Percentiles rank a stretch among this genome's conserved stretches.
Evolutionary conservation across 1,284 basidiomycete genomes (phyloP).

Genomic region (Calocybe gambosa): DNA sequence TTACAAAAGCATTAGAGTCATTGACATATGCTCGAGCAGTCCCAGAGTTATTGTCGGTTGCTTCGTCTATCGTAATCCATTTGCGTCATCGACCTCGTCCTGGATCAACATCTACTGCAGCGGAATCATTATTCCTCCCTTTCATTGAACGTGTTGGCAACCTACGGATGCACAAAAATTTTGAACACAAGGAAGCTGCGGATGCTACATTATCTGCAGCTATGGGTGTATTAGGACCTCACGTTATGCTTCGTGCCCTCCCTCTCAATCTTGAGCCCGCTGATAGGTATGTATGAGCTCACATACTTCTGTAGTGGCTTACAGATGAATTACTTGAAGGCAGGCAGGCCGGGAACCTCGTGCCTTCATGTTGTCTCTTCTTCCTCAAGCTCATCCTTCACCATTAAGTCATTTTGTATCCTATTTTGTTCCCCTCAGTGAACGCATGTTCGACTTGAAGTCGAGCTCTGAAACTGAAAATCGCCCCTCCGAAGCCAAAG

Average conservation of each 20-base stretch:
- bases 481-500: slow-evolving; percentile 81
- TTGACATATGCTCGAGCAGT: slow-evolving; percentile 64
- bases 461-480: slow-evolving; percentile 67
- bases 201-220: slow-evolving; percentile 80
- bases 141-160: slow-evolving; percentile 75
- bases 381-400: slow-evolving; percentile 79
- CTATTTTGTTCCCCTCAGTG: slow-evolving; percentile 92
- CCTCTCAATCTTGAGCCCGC: slow-evolving; percentile 84
- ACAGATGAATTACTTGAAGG: slow-evolving; percentile 28
- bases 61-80: slow-evolving; percentile 47
- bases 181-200: slow-evolving; percentile 88
- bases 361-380: slow-evolving; percentile 89
- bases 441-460: slow-evolving; percentile 87
- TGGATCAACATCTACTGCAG: slow-evolving; percentile 47
- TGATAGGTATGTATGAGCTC: slow-evolving; percentile 55
- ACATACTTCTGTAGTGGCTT: neutral
- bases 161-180: slow-evolving; percentile 72
- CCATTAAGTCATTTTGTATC: slow-evolving; percentile 80
- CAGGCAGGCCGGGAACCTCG: slow-evolving; percentile 63
- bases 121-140: slow-evolving; percentile 68
- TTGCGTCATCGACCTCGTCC: slow-evolving; percentile 33
- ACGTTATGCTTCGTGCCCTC: slow-evolving; percentile 67
- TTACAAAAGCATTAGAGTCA: slow-evolving; percentile 62
- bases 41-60: slow-evolving; percentile 64
- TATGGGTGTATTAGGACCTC: slow-evolving; percentile 84